phyloP scores from a whole-genome alignment of 1,139 yeast genomes.

The Pichia kudriavzevii region DNA sequence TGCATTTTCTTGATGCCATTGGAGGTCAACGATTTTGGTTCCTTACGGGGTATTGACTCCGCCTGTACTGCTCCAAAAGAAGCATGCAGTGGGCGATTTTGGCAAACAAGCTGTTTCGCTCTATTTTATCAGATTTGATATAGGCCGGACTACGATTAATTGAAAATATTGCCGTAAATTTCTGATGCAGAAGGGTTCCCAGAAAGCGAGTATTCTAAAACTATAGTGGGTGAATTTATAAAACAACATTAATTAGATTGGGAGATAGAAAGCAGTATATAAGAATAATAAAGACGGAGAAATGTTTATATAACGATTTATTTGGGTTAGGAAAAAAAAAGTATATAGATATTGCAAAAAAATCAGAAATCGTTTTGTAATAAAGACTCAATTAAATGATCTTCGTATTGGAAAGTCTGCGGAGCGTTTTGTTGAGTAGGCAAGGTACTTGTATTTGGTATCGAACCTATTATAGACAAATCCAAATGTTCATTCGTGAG shows the following conservation, averaged over 20 bases:
- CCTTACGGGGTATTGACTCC: too few species aligned
- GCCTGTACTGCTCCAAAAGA: too few species aligned
- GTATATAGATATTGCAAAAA: not conserved
- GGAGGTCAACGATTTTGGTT: not conserved
- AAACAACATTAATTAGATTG: not conserved
- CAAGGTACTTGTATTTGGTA: conserved; percentile 9
- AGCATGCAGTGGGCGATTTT: too few species aligned
- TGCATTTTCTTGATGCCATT: conserved; percentile 14
- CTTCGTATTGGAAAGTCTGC: conserved; percentile 8
- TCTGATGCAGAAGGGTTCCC: too few species aligned
- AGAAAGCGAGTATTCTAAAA: too few species aligned
- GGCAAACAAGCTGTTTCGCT: too few species aligned
- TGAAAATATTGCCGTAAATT: too few species aligned
- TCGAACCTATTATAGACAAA: conserved; percentile 8
- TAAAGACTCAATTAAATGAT: conserved; percentile 8
- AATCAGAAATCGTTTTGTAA: conserved; percentile 1
- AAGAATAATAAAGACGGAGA: not conserved
- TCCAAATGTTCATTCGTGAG: conserved; percentile 5
- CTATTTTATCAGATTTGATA: too few species aligned
- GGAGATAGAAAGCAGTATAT: not conserved
- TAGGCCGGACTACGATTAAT: too few species aligned
- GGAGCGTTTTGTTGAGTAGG: conserved; percentile 3
- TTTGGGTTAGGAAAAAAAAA: too few species aligned
- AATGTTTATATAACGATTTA: too few species aligned
- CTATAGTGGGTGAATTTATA: too few species aligned